Base-by-base conservation (phyloP, 139 green algal genomes). In the Chlamydomonas sphaeroides region DNA sequence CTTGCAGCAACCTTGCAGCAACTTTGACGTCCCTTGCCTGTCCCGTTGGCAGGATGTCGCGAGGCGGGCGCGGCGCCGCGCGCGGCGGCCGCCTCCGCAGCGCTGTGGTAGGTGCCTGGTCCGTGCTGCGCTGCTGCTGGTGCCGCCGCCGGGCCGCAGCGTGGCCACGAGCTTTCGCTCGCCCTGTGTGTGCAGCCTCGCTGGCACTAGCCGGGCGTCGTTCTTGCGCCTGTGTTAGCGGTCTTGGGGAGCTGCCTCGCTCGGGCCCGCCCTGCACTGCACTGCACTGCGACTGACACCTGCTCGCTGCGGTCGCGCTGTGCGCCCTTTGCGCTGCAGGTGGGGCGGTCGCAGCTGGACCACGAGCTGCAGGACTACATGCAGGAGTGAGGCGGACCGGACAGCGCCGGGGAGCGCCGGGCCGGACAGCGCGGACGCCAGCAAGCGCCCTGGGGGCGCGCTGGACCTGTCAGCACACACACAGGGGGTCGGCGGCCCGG, bases 71-170 rank as follows among this genome's bases (percentile, higher is more conserved):
- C 38, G 57, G 56, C n/a, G 5, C 30, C 57, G 72, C 26, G 33
- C 56, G 72, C 72, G n/a, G 35, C 38, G 30, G n/a, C 39, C 72
- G 72, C 21, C 72, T 79, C 56, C 72, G 72, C 36, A 79, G 72
- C 36, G 25, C 36, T 0, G 72, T 79, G 72, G 72, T 78, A 20
- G 56, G 72, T 79, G 48, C n/a, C n/a, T 3, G 1, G 21, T 6
- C 28, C 4, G 1, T 20, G 65, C 17, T 66, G 28, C 5, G 10
- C 4, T 20, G 5, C 38, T 20, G 59, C 18, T 32, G 23, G 53
- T 28, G 20, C 53, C 53, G n/a, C n/a, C n/a, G n/a, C n/a, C n/a
- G n/a, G n/a, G n/a, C n/a, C n/a, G n/a, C n/a, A n/a, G n/a, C n/a
- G n/a, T n/a, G n/a, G n/a, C n/a, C n/a, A n/a, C n/a, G n/a, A n/a